Evolutionary conservation across 805 yeast species (phyloP), one percentile per base, ranked within the genome.

Genomic region (Candida dajiaensis): DNA sequence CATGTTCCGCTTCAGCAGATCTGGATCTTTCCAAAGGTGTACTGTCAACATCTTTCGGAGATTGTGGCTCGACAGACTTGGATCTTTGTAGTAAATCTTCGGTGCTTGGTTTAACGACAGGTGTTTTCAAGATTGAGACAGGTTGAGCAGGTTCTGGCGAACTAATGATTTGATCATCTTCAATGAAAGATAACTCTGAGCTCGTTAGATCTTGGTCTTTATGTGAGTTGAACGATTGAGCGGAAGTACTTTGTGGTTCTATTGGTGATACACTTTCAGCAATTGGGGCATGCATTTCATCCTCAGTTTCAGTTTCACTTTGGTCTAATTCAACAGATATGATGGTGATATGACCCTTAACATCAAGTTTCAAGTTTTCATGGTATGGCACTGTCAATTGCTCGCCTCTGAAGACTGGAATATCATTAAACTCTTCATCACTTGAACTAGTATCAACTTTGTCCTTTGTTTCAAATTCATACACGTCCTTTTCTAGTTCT

Each of bases 261-360:
- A 50, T 46, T 3, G 55, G 48, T 44, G 50, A 52, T 20, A 46
- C 35, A 39, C 46, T 47, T 46, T 48, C 15, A 4, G 26, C 11
- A 36, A 31, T 25, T 18, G 15, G 36, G 12, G 20, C 16, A 8
- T 22, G 25, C 22, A 20, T 19, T 10, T 36, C 39, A 19, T 19
- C 23, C 48, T 67, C 72, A 50, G 64, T 71, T 41, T 68, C 70
- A 3, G 71, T 65, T 47, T 68, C 69, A 1, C 70, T 65, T 15
- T 71, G 77, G 21, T 73, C 74, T 18, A 64, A 67, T 36, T 69
- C 63, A 6, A 77, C 73, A 51, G 80, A 80, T 25, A 83, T 63
- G 41, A 80, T 58, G 1, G 77, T 66, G 16, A 77, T 59, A 45
- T 81, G 79, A n/a, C 85, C 85, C 53, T 87, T 80, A 44, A 92